Evolutionary conservation across 306 rosid species (phyloP).

Genomic region (Trifolium subterraneum): DNA sequence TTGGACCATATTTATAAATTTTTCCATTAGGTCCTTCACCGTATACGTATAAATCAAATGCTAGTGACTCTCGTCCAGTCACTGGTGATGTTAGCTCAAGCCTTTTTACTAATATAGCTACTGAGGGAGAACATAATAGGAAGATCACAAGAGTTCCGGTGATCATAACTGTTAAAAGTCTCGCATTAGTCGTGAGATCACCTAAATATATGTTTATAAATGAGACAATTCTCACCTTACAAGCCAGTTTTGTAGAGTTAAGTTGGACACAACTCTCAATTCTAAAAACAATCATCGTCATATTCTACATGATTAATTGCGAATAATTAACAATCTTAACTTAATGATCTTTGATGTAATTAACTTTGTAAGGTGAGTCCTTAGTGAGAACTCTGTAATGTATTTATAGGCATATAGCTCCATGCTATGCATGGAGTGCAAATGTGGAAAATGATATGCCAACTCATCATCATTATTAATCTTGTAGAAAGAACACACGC

Average conservation of each 20-base stretch:
- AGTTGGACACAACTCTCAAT: no score
- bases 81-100: no score
- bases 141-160: slow-evolving; percentile 17
- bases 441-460: neutral
- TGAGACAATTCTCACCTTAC: no score
- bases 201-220: no score
- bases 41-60: slow-evolving; percentile 43
- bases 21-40: slow-evolving; percentile 53
- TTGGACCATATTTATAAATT: no score
- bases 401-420: neutral
- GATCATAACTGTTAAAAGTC: neutral
- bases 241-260: no score
- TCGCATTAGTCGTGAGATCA: no score
- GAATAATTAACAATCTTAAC: neutral
- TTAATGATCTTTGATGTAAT: neutral
- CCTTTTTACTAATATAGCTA: slow-evolving; percentile 26
- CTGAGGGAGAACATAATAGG: slow-evolving; percentile 31
- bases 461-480: neutral
- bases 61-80: slow-evolving; percentile 48
- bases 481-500: neutral
- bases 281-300: neutral
- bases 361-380: neutral
- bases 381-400: neutral
- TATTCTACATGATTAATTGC: slow-evolving; percentile 15
- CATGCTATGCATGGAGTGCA: neutral